Evolutionary conservation across 1,139 yeast species (phyloP), one percentile per base, ranked within the genome.

Genomic region (Barnettozyma hawaiiensis): DNA sequence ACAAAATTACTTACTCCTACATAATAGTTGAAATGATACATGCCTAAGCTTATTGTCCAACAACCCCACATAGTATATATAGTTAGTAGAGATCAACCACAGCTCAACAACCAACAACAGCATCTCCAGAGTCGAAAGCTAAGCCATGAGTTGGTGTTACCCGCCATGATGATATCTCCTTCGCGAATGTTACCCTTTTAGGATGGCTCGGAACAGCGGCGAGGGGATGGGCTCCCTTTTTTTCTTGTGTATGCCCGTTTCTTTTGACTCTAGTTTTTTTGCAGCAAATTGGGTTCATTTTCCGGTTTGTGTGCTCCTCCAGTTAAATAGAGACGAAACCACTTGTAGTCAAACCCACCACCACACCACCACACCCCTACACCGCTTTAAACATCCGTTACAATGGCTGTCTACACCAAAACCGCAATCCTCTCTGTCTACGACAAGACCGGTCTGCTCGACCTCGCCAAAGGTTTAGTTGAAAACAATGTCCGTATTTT

Each of bases 341-440:
- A n/a, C n/a, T n/a, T n/a, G n/a, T n/a, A n/a, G n/a, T n/a, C n/a
- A n/a, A n/a, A n/a, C n/a, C n/a, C n/a, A n/a, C n/a, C n/a, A n/a
- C n/a, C n/a, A n/a, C n/a, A n/a, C n/a, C n/a, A n/a, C n/a, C 21
- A 12, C 14, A n/a, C 5, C 12, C 14, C n/a, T n/a, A n/a, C n/a
- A n/a, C n/a, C n/a, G n/a, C n/a, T 31, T 18, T 18, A 14, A 18
- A 16, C 21, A 31, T 5, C 33, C 14, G 12, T 31, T 7, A 10
- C 23, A 33, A 59, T 59, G 62, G 47, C 62, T 40, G 50, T 61
- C 44, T 71, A 75, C 68, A 68, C 69, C 47, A 84, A 84, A 67
- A 90, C 96, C 50, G 98, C 98, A 42, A 92, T 92, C 62, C 75
- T 92, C 60, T 90, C 97, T 26, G 98, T 92, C 52, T 90, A 92